phyloP scores from a whole-genome alignment of 2,329 filamentous ascomycete species.

The Coccinonectria pachysandricola region DNA sequence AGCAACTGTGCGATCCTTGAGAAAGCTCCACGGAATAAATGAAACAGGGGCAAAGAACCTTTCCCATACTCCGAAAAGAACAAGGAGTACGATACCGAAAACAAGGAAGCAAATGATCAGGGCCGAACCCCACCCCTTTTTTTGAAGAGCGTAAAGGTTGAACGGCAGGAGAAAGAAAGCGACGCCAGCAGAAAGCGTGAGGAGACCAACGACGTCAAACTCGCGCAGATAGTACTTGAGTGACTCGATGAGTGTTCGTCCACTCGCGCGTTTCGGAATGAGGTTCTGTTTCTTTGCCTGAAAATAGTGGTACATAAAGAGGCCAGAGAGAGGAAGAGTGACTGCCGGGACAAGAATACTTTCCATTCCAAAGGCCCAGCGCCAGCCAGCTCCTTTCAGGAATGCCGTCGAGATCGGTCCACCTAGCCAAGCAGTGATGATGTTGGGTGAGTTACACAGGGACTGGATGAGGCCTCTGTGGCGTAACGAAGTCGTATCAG shows the following conservation, averaged over 20 bases:
- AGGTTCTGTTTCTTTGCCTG: constrained; percentile 14
- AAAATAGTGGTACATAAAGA: constrained; percentile 12
- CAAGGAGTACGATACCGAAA: constrained; percentile 45
- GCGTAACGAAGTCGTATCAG: constrained; percentile 21
- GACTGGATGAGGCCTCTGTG: constrained; percentile 24
- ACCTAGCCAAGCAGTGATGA: constrained; percentile 26
- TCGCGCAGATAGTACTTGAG: constrained; percentile 24
- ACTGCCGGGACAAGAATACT: constrained; percentile 44
- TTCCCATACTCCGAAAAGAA: constrained; percentile 48
- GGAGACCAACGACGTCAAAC: constrained; percentile 48
- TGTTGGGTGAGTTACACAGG: constrained; percentile 24
- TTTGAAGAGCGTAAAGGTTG: constrained; percentile 38
- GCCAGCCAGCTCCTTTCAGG: constrained; percentile 16
- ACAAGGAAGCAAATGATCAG: constrained; percentile 45
- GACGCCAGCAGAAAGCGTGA: constrained; percentile 44
- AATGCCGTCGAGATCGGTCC: constrained; percentile 17
- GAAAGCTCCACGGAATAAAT: constrained; percentile 37
- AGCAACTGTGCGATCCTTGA: constrained; percentile 26
- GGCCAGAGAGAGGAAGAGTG: constrained; percentile 11
- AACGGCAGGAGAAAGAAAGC: constrained; percentile 56
- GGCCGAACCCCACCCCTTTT: constrained; percentile 36
- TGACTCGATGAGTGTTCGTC: not conserved
- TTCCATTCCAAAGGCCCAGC: constrained; percentile 42
- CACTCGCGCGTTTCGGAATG: constrained; percentile 1
- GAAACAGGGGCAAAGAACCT: constrained; percentile 43